Evolutionary conservation across 495 filamentous ascomycete species (phyloP), one percentile per base, ranked within the genome.

Genomic region (Podospora sp.): DNA sequence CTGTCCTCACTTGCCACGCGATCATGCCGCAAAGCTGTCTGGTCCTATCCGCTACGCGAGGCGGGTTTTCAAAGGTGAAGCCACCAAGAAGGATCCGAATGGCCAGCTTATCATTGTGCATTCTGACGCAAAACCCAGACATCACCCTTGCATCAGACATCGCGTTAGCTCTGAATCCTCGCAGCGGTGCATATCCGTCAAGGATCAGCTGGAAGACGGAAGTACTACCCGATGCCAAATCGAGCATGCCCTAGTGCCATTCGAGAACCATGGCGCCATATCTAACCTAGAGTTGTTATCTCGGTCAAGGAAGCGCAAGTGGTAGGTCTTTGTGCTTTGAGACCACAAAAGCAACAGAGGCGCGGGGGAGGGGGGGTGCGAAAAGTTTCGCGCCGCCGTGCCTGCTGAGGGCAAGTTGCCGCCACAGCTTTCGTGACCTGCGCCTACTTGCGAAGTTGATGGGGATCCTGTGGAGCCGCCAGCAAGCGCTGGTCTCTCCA

Each of bases 71-170:
- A 24, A 14, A 53, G 51, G 51, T 53, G 51, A 20, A 53, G 51
- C 18, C 6, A 33, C 29, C 29, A 33, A 4, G 29, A 33, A 33
- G 18, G 21, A 27, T 21, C 40, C 27, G 59, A 36, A 36, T 51
- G 35, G n/a, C 20, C 60, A 49, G 60, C 60, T 62, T 62, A 62
- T 62, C 40, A 36, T 20, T 62, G 60, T 49, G 21, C 21, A n/a
- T 21, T 50, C 60, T 62, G 20, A 24, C 29, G 29, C 57, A 60
- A 18, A 60, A 22, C 57, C 35, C 58, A 35, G 16, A 35, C 16
- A 40, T 22, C 33, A 40, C 29, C 58, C 58, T 35, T 36, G 58
- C 53, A 18, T 46, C 20, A 56, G 29, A 8, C 29, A 33, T 33
- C 29, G 8, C 8, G 29, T 33, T 33, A 5, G 7, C 11, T 57